phyloP scores from a whole-genome alignment of 1,284 basidiomycete species.

The Trametes sp. region DNA sequence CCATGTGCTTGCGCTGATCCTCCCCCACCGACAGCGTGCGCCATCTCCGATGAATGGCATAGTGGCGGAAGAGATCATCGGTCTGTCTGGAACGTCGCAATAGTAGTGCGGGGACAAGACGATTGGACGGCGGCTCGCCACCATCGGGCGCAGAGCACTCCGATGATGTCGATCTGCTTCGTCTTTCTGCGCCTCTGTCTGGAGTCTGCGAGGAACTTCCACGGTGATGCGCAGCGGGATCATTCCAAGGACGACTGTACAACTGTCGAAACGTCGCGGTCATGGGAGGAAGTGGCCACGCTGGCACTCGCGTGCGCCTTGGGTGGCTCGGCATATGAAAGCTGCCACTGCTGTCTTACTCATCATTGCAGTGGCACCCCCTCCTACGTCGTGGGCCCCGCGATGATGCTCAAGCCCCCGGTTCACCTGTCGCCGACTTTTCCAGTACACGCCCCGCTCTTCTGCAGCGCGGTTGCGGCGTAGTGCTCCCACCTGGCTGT shows the following conservation, averaged over 20 bases:
- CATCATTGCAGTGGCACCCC: conserved; percentile 9
- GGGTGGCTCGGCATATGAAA: conserved; percentile 1
- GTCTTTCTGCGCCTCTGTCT: not conserved
- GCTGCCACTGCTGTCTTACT: not conserved
- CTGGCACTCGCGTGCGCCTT: not conserved
- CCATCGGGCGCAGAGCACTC: conserved; percentile 1
- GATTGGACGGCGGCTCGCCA: conserved; percentile 1
- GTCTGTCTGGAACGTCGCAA: conserved; percentile 5
- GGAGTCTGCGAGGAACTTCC: not conserved
- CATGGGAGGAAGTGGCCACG: not conserved
- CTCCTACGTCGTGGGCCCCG: not conserved
- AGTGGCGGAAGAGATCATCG: conserved; percentile 1
- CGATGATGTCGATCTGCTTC: conserved; percentile 10
- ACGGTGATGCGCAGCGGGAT: not conserved
- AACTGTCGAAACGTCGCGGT: not conserved
- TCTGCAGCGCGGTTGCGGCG: not conserved
- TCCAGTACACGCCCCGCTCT: not conserved
- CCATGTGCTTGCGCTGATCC: conserved; percentile 14
- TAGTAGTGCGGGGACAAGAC: not conserved
- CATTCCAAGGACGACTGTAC: conserved; percentile 9
- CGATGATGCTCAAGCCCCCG: not conserved
- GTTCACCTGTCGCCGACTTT: not conserved
- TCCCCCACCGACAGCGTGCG: not conserved
- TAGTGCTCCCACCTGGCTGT: not conserved
- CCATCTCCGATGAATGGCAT: conserved; percentile 15